These are phyloP conservation scores for Mrakia gelida DNA, from an alignment of 768 basidiomycete genomes.

Conservation along the genomic window DNA sequence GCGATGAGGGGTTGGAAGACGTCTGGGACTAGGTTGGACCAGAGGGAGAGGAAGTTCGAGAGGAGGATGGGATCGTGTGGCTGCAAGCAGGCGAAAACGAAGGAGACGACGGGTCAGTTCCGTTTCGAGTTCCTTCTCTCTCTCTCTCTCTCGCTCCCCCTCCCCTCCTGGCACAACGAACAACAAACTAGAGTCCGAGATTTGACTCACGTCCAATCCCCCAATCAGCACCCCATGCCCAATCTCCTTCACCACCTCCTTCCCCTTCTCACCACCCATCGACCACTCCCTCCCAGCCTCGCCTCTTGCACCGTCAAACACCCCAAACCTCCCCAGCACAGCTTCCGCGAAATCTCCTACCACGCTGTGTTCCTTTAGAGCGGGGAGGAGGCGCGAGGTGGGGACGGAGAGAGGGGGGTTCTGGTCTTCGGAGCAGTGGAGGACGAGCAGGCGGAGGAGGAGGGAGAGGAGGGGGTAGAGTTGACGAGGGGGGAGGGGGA, in stretches of 20 bases:
- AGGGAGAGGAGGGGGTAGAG: slow-evolving; percentile 28
- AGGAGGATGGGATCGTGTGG: background rate
- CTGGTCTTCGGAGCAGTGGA: slow-evolving; percentile 9
- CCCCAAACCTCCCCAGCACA: slow-evolving; percentile 8
- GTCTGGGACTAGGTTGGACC: slow-evolving; percentile 16
- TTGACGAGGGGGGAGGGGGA: slow-evolving; percentile 13
- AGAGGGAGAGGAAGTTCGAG: slow-evolving; percentile 5
- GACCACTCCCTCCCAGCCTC: background rate
- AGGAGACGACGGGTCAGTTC: background rate
- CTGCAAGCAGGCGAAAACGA: background rate
- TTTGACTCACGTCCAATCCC: slow-evolving; percentile 10
- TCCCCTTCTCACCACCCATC: background rate
- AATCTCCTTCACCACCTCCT: slow-evolving; percentile 11
- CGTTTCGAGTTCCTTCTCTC: background rate
- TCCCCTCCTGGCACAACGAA: background rate
- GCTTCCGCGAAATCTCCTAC: background rate
- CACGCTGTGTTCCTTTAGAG: slow-evolving; percentile 17
- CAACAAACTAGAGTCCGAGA: background rate
- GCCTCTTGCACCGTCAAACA: background rate
- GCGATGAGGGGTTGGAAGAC: slow-evolving; percentile 11
- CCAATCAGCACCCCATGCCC: slow-evolving; percentile 7
- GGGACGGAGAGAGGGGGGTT: background rate
- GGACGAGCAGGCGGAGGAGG: slow-evolving; percentile 19
- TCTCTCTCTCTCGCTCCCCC: no score
- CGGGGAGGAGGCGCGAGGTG: background rate